Evolutionary conservation across 2,329 filamentous ascomycete genomes (phyloP).

Genomic region (Diaporthe australafricana): DNA sequence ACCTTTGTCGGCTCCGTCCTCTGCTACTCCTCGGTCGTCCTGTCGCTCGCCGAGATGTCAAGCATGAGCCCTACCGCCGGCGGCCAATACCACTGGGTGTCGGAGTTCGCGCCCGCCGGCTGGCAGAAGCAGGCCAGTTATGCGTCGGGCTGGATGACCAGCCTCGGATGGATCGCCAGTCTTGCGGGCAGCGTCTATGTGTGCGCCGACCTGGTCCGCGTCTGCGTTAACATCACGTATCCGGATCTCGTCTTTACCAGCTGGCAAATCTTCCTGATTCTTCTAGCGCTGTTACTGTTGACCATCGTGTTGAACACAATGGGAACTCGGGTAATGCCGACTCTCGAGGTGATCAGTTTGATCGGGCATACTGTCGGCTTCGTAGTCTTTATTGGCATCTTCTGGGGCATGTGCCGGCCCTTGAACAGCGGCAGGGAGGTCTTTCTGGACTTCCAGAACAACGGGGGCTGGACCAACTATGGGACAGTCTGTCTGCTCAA

Average conservation of each 20-base stretch:
- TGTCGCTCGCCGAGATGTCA: conserved; percentile 34
- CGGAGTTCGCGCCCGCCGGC: conserved; percentile 30
- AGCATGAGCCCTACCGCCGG: conserved; percentile 36
- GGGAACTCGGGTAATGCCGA: conserved; percentile 16
- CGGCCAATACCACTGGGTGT: conserved; percentile 37
- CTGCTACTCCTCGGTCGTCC: conserved; percentile 39
- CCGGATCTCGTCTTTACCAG: conserved; percentile 21
- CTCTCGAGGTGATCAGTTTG: conserved; percentile 31
- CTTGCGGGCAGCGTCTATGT: conserved; percentile 31
- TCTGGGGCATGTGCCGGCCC: conserved; percentile 32
- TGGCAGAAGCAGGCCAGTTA: conserved; percentile 35
- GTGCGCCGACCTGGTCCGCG: conserved; percentile 33
- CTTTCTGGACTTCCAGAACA: conserved; percentile 32
- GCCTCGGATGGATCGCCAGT: conserved; percentile 35
- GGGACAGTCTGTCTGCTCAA: conserved; percentile 31
- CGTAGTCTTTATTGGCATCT: conserved; percentile 24
- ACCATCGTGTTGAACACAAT: conserved; percentile 33
- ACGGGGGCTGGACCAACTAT: conserved; percentile 32
- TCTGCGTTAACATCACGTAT: conserved; percentile 21
- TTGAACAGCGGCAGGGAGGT: conserved; percentile 26
- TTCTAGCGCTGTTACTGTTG: conserved; percentile 29
- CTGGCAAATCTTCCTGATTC: conserved; percentile 34
- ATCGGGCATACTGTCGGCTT: conserved; percentile 34
- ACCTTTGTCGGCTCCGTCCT: conserved; percentile 39
- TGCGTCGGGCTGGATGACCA: conserved; percentile 35